phyloP scores from a whole-genome alignment of 2,329 filamentous ascomycete species.

The Thielaviopsis musarum region DNA sequence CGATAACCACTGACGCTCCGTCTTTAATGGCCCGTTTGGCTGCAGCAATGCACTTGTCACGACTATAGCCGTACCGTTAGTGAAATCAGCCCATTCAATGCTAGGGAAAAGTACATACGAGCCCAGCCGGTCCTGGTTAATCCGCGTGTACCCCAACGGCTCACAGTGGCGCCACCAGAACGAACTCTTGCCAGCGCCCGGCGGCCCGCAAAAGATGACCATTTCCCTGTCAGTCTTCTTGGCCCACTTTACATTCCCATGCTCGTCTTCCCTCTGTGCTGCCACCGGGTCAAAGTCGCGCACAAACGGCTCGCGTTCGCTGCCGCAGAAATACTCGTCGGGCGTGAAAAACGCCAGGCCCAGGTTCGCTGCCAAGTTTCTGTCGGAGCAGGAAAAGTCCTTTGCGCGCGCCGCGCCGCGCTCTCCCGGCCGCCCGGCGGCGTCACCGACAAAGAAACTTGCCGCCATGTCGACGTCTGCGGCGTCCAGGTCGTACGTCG shows the following conservation, averaged over 20 bases:
- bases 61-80: slow-evolving; percentile 17
- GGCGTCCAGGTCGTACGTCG: slow-evolving; percentile 41
- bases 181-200: slow-evolving; percentile 80
- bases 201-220: slow-evolving; percentile 74
- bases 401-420: slow-evolving; percentile 22
- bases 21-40: slow-evolving; percentile 48
- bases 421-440: slow-evolving; percentile 44
- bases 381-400: slow-evolving; percentile 50
- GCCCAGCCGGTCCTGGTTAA: slow-evolving; percentile 85
- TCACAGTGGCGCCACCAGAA: slow-evolving; percentile 69
- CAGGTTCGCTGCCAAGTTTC: slow-evolving; percentile 74
- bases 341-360: slow-evolving; percentile 71
- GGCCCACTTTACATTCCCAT: slow-evolving; percentile 24
- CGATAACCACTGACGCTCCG: slow-evolving; percentile 57
- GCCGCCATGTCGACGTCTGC: slow-evolving; percentile 46
- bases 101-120: slow-evolving; percentile 24
- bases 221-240: slow-evolving; percentile 55
- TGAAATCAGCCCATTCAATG: not conserved
- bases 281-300: slow-evolving; percentile 54
- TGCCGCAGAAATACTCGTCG: slow-evolving; percentile 74
- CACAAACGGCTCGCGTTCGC: slow-evolving; percentile 46
- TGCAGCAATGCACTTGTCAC: slow-evolving; percentile 53
- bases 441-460: slow-evolving; percentile 84
- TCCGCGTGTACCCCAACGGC: slow-evolving; percentile 61
- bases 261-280: slow-evolving; percentile 25